Evolutionary conservation across 2,329 filamentous ascomycete genomes (phyloP).

Genomic region (Fusarium armeniacum): DNA sequence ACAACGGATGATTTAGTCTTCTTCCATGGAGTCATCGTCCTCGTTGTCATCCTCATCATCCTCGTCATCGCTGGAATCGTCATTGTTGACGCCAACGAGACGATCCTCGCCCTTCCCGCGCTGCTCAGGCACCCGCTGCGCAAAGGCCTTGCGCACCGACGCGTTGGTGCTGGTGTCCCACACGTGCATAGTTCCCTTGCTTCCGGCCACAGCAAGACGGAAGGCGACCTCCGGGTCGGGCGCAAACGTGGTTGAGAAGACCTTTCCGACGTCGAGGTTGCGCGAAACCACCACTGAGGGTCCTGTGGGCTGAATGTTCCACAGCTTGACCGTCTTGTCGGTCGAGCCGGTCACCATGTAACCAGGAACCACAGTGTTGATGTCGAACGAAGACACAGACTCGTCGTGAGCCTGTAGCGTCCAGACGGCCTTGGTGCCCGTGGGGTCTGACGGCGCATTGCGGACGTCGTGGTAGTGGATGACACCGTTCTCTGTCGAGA

Average conservation of each 20-base stretch:
- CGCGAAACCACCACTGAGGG: slow-evolving; percentile 92
- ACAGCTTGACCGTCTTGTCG: slow-evolving; percentile 96
- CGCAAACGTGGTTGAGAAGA: slow-evolving; percentile 91
- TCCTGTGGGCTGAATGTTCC: slow-evolving; percentile 86
- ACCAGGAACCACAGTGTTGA: slow-evolving; percentile 90
- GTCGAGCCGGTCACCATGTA: slow-evolving; percentile 94
- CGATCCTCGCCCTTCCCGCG: slow-evolving; percentile 78
- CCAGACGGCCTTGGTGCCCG: slow-evolving; percentile 88
- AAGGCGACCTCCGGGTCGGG: slow-evolving; percentile 93
- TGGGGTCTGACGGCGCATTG: slow-evolving; percentile 78
- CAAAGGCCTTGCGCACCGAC: slow-evolving; percentile 87
- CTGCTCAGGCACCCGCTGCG: slow-evolving; percentile 71
- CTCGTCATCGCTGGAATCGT: slow-evolving; percentile 73
- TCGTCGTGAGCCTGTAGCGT: slow-evolving; percentile 95
- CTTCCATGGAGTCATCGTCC: slow-evolving; percentile 65
- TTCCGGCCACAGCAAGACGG: slow-evolving; percentile 91
- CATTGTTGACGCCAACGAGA: slow-evolving; percentile 79
- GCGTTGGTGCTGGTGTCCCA: slow-evolving; percentile 98
- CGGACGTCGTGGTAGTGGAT: slow-evolving; percentile 94
- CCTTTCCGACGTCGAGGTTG: slow-evolving; percentile 93
- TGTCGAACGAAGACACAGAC: slow-evolving; percentile 90
- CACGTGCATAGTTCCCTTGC: slow-evolving; percentile 90
- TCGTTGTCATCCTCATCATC: slow-evolving; percentile 69
- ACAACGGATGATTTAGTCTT: slow-evolving; percentile 59
- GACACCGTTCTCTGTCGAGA: slow-evolving; percentile 91